phyloP scores from a whole-genome alignment of 225 moss, liverwort and hornwort species.

The Sphagnum contortum region DNA sequence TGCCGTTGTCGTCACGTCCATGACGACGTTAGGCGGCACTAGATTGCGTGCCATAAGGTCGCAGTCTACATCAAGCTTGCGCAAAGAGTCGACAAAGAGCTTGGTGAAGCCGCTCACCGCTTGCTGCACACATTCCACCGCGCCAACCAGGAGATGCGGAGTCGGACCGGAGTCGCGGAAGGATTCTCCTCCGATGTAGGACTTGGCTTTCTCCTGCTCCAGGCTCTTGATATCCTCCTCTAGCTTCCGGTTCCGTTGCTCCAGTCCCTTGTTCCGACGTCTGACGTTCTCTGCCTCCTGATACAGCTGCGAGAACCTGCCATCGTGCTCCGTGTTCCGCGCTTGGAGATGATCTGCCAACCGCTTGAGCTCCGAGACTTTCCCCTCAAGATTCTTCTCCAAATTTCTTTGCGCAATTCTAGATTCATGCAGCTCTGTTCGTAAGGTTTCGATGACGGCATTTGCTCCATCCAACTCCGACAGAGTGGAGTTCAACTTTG shows the following conservation, averaged over 20 bases:
- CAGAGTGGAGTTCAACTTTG: no score
- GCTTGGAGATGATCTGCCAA: no score
- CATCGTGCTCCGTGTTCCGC: no score
- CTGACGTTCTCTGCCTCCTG: no score
- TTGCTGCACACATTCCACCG: constrained; percentile 29
- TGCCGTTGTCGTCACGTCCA: constrained; percentile 31
- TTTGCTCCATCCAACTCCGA: no score
- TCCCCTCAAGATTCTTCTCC: no score
- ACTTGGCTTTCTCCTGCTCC: constrained; percentile 16
- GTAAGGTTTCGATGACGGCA: no score
- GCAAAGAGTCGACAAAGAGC: constrained; percentile 29
- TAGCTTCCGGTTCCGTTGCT: constrained; percentile 18
- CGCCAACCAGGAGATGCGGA: constrained; percentile 26
- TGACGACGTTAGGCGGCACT: constrained; percentile 16
- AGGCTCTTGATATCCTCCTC: constrained; percentile 16
- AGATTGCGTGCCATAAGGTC: constrained; percentile 23
- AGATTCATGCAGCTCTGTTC: no score
- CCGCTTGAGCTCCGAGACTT: no score
- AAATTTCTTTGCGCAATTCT: no score
- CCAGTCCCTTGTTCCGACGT: no score
- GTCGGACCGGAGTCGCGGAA: constrained; percentile 29
- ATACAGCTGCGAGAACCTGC: no score
- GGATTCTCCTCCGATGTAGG: constrained; percentile 21
- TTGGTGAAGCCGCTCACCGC: constrained; percentile 22
- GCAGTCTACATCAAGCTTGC: constrained; percentile 31